Evolutionary conservation across 139 green algal genomes (phyloP).

Genomic region (Tetraselmis striata): DNA sequence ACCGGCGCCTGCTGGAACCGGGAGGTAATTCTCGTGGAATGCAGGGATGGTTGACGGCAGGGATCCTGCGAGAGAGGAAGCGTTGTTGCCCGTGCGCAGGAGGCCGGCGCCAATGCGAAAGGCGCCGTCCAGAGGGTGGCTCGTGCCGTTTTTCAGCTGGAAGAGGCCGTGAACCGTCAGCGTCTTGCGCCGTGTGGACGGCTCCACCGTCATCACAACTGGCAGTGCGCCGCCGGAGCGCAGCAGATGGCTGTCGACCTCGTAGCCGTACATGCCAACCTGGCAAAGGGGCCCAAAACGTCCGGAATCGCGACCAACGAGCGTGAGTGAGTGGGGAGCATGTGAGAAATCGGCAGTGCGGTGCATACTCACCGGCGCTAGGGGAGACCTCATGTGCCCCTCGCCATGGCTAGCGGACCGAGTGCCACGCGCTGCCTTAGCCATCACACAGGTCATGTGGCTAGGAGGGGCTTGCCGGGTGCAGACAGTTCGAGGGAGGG

Average conservation of each 20-base stretch:
- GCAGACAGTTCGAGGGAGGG: no score
- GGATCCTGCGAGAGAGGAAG: conserved; percentile 7
- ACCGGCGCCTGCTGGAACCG: conserved; percentile 21
- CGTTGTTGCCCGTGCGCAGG: neutral
- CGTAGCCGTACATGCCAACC: conserved; percentile 46
- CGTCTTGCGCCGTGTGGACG: neutral
- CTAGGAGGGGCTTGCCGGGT: no score
- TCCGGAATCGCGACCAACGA: no score
- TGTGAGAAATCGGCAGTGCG: no score
- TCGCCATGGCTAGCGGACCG: no score
- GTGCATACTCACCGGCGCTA: no score
- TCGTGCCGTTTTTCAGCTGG: conserved; percentile 35
- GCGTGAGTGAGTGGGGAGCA: no score
- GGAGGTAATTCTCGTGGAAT: conserved; percentile 24
- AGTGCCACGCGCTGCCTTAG: no score
- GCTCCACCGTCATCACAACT: conserved; percentile 36
- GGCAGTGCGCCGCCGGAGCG: neutral
- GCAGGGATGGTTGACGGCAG: conserved; percentile 13
- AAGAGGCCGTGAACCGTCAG: conserved; percentile 38
- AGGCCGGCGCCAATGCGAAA: conserved; percentile 18
- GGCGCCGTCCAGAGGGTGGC: conserved; percentile 19
- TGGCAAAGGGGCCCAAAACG: no score
- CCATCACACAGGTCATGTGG: no score
- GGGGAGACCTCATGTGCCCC: no score
- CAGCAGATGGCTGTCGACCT: conserved; percentile 9